These are phyloP conservation scores for Chrysopogon serrulatus DNA, from an alignment of 176 grass and related monocot species.

Conservation along the genomic window DNA sequence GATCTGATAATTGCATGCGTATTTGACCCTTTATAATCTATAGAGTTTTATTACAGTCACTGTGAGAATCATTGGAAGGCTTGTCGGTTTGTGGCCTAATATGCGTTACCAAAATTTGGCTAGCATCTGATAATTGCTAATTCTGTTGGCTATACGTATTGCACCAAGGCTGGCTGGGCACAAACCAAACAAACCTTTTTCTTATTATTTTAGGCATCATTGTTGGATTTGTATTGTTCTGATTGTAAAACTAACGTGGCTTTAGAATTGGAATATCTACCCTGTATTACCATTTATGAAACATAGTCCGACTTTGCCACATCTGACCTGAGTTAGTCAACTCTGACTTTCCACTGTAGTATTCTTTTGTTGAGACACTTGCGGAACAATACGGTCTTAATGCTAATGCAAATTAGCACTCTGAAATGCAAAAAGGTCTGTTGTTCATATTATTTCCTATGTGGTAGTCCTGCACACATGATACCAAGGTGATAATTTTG, in stretches of 20 bases:
- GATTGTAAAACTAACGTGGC: neutral
- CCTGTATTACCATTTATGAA: neutral
- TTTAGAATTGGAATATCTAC: neutral
- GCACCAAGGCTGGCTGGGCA: neutral
- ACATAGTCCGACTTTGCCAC: neutral
- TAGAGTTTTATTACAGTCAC: neutral
- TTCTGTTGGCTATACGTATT: neutral
- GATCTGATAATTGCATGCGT: too few species aligned
- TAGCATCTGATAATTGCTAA: neutral
- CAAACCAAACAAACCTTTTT: neutral
- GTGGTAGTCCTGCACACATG: neutral
- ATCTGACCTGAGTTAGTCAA: neutral
- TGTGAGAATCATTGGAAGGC: neutral
- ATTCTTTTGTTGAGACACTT: neutral
- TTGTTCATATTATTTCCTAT: conserved; percentile 10
- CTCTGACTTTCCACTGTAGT: neutral
- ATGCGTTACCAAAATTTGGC: neutral
- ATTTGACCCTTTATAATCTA: neutral
- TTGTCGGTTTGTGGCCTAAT: neutral
- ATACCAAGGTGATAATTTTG: neutral
- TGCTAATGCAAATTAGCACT: too few species aligned
- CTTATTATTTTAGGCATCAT: neutral
- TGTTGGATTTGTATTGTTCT: neutral
- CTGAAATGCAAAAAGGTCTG: too few species aligned
- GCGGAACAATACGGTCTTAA: neutral